These are phyloP conservation scores for Phytophthora crassamura DNA, from an alignment of 352 stramenopile species.

Conservation along the genomic window DNA sequence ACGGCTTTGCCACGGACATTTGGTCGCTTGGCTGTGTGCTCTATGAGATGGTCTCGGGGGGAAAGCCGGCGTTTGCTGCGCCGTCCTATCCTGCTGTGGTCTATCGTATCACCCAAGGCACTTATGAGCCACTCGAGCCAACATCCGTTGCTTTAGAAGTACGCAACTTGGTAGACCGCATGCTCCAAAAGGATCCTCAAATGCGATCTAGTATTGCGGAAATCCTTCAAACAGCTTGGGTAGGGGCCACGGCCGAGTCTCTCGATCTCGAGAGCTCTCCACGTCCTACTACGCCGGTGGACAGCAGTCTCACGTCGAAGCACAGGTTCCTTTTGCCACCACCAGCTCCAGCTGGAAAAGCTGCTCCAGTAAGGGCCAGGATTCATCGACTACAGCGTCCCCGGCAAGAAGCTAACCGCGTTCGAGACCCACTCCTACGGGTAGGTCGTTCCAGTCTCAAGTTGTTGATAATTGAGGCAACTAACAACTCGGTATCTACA, in stretches of 20 bases:
- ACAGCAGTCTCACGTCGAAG: too few species aligned
- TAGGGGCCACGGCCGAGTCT: not conserved
- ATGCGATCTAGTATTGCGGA: slow-evolving; percentile 20
- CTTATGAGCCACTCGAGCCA: slow-evolving; percentile 37
- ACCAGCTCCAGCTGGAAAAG: not conserved
- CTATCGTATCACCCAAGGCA: slow-evolving; percentile 47
- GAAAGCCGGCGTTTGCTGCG: slow-evolving; percentile 66
- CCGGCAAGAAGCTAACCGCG: too few species aligned
- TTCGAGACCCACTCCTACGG: not conserved
- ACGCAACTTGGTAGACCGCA: slow-evolving; percentile 24
- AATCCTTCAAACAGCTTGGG: slow-evolving; percentile 25
- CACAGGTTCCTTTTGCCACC: too few species aligned
- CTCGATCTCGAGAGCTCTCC: not conserved
- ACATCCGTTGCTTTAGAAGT: slow-evolving; percentile 22
- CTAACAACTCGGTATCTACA: not conserved
- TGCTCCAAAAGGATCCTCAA: slow-evolving; percentile 37
- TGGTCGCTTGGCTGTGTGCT: slow-evolving; percentile 88
- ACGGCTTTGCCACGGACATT: slow-evolving; percentile 70
- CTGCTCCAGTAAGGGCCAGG: not conserved
- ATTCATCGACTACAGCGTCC: too few species aligned
- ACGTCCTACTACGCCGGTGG: not conserved
- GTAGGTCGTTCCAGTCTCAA: slow-evolving; percentile 3
- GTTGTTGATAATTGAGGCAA: not conserved
- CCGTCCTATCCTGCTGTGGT: slow-evolving; percentile 58
- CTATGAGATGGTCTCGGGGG: slow-evolving; percentile 66